Percentiles rank a stretch among this genome's conserved stretches.
Evolutionary conservation across 75 land plant genomes (phyloP).

Genomic region (Picea sitchensis): DNA sequence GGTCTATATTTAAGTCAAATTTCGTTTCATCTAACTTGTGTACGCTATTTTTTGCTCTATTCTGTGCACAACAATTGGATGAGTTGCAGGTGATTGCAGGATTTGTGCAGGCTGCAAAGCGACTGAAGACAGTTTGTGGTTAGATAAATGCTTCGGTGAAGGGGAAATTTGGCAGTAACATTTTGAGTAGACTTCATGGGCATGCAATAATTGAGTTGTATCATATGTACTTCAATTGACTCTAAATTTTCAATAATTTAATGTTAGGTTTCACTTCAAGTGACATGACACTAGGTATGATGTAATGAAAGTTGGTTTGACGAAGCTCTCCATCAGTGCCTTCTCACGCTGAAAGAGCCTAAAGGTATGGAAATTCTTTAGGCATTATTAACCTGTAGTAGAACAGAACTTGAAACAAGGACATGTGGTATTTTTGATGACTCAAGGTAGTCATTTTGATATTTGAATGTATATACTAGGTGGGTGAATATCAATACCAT

Average conservation of each 20-base stretch:
- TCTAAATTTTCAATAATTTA: neutral
- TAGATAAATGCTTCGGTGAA: neutral
- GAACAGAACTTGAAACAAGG: neutral
- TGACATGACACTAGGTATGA: conserved; percentile 10
- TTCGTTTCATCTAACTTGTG: neutral
- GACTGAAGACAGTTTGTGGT: conserved; percentile 52
- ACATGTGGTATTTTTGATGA: conserved; percentile 5
- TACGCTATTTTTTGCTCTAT: neutral
- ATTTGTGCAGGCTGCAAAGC: conserved; percentile 84
- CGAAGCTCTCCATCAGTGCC: neutral
- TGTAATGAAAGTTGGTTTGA: neutral
- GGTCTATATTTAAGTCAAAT: neutral
- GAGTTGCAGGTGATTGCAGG: conserved; percentile 89
- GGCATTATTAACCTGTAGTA: neutral
- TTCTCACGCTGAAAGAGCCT: conserved; percentile 1
- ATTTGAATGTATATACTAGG: neutral
- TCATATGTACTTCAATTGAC: conserved; percentile 8
- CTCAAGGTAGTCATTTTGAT: neutral
- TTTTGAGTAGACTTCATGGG: neutral
- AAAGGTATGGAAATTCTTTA: neutral
- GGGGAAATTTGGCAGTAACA: neutral
- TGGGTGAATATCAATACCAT: conserved; percentile 2
- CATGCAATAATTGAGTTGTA: conserved; percentile 1
- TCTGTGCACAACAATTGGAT: conserved; percentile 69
- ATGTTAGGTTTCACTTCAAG: conserved; percentile 1